These are phyloP conservation scores for Bruguiera hainesii DNA, from an alignment of 441 rosid genomes.

Conservation along the genomic window DNA sequence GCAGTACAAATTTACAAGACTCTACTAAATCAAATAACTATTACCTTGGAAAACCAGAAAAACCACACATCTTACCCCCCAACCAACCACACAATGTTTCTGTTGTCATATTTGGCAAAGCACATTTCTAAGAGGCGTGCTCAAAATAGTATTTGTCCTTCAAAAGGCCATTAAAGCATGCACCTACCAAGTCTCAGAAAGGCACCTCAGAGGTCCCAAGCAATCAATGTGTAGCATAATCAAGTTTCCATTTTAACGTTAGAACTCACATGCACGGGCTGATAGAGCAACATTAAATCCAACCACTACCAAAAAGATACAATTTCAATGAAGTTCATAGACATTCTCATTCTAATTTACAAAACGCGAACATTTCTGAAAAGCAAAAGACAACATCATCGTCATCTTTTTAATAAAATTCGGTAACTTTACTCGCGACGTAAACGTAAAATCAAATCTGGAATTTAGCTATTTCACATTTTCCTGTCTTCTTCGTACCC, in stretches of 20 bases:
- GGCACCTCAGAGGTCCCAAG: neutral
- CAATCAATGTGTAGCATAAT: neutral
- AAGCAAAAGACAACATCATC: neutral
- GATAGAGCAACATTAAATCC: neutral
- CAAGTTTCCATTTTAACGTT: neutral
- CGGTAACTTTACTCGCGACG: neutral
- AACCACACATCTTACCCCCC: no score
- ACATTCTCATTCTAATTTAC: neutral
- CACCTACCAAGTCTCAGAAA: neutral
- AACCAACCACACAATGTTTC: neutral
- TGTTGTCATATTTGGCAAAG: conserved; percentile 4
- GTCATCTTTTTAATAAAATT: neutral
- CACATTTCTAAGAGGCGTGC: neutral
- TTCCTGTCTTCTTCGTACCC: conserved; percentile 1
- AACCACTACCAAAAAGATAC: no score
- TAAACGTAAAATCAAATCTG: conserved; percentile 2
- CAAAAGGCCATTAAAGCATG: neutral
- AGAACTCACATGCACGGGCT: neutral
- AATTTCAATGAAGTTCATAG: neutral
- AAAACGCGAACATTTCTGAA: neutral
- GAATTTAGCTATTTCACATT: conserved; percentile 7
- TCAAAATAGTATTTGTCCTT: neutral
- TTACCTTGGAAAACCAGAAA: no score
- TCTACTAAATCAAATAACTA: no score
- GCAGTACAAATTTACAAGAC: no score